Conservation (phyloP, 2,329 filamentous ascomycete species). For the Podosphaera fusca region DNA sequence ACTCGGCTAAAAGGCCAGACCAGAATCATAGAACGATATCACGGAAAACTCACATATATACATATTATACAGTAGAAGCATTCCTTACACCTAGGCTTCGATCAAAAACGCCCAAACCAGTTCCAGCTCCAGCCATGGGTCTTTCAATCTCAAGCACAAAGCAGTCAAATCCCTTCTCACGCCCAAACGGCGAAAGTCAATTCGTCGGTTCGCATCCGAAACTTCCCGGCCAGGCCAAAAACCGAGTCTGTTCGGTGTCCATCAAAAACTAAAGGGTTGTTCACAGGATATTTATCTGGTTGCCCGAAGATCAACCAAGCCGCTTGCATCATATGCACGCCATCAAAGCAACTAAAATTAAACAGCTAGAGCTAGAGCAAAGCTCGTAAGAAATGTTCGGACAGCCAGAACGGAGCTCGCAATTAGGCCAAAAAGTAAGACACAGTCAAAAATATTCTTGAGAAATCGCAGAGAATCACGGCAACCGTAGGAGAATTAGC, state of each 20-base stretch:
- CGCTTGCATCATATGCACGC: background rate
- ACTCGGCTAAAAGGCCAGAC: too few relatives aligned
- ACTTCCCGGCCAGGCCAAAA: background rate
- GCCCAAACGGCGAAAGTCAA: background rate
- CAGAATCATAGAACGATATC: too few relatives aligned
- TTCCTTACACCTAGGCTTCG: too few relatives aligned
- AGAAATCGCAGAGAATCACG: too few relatives aligned
- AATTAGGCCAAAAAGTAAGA: background rate
- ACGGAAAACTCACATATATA: too few relatives aligned
- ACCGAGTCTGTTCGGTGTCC: too few relatives aligned
- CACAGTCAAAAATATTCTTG: too few relatives aligned
- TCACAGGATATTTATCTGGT: background rate
- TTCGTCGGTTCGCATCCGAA: background rate
- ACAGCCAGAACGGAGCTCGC: background rate
- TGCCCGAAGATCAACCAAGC: background rate
- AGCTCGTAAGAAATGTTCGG: background rate
- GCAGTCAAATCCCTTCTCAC: background rate
- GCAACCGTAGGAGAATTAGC: too few relatives aligned
- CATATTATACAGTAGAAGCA: too few relatives aligned
- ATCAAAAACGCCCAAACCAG: too few relatives aligned
- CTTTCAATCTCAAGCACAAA: background rate
- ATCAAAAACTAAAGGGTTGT: background rate
- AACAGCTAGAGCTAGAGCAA: background rate
- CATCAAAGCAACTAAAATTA: background rate
- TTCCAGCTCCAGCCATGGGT: background rate